A percentile compares a stretch with the other conserved stretches of the same genome.
Conservation (phyloP, 352 stramenopile genomes). For the Phytopythium boreale region DNA sequence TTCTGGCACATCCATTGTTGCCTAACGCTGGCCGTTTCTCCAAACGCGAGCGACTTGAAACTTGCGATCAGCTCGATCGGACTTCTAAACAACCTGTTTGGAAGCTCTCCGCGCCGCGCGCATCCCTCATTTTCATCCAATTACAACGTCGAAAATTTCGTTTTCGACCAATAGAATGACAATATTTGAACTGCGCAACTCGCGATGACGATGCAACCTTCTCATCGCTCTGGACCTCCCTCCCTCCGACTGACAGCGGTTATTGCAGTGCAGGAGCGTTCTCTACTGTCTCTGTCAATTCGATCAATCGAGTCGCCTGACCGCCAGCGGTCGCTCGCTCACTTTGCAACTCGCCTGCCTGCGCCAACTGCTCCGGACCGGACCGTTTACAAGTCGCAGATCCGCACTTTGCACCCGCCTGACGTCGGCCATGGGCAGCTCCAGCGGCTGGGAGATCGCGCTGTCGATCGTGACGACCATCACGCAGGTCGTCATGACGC, state of each 20-base stretch:
- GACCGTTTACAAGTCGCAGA: neutral
- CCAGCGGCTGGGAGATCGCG: conserved; percentile 4
- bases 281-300: neutral
- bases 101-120: neutral
- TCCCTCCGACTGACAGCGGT: no score
- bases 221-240: neutral
- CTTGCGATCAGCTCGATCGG: neutral
- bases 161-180: neutral
- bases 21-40: neutral
- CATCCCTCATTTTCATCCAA: neutral
- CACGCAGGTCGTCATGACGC: conserved; percentile 34
- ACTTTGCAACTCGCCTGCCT: neutral
- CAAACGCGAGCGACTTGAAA: neutral
- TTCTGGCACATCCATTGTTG: no score
- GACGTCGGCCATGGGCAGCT: conserved; percentile 7
- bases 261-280: no score
- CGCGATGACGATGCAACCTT: neutral
- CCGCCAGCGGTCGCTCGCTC: neutral
- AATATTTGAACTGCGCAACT: no score
- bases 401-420: neutral
- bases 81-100: conserved; percentile 6
- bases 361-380: neutral
- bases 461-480: conserved; percentile 18
- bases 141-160: neutral
- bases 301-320: no score